These are phyloP conservation scores for Tieghemiomyces parasiticus DNA, from an alignment of 192 early-diverging fungal genomes.

Conservation along the genomic window DNA sequence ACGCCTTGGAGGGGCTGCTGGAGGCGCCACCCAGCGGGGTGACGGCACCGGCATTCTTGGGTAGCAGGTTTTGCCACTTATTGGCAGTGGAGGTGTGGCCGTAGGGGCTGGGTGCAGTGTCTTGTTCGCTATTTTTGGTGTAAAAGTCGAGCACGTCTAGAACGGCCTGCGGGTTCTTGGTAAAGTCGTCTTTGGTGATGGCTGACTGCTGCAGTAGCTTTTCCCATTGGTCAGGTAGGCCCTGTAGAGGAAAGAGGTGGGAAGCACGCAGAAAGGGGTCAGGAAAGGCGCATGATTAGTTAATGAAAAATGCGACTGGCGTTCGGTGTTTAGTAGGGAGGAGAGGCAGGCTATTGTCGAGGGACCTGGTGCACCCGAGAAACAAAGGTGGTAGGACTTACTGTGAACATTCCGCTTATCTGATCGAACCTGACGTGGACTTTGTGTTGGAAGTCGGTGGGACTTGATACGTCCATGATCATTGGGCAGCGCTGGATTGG, in stretches of 20 bases:
- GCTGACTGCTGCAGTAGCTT: conserved; percentile 81
- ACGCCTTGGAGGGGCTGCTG: conserved; percentile 15
- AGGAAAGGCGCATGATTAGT: too few species aligned
- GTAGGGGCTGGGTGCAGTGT: conserved; percentile 14
- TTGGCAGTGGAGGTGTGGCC: neutral
- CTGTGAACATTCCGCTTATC: conserved; percentile 33
- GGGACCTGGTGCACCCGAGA: too few species aligned
- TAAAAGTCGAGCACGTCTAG: conserved; percentile 97
- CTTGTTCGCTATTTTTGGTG: conserved; percentile 57
- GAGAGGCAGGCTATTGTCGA: too few species aligned
- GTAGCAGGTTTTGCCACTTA: conserved; percentile 23
- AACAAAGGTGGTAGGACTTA: too few species aligned
- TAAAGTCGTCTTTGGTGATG: conserved; percentile 95
- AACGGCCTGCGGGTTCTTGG: conserved; percentile 96
- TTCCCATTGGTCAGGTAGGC: conserved; percentile 93
- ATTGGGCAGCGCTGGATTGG: conserved; percentile 18
- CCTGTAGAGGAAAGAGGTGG: conserved; percentile 35
- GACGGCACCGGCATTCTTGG: conserved; percentile 15
- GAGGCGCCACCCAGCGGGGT: conserved; percentile 19
- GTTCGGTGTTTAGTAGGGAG: too few species aligned
- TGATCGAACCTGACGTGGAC: conserved; percentile 42
- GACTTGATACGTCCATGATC: conserved; percentile 30
- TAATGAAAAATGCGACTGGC: too few species aligned
- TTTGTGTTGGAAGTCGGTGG: conserved; percentile 39
- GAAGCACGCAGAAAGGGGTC: too few species aligned